Conservation (phyloP, 371 early-diverging fungal genomes). For the Dentiscutata heterogama region DNA sequence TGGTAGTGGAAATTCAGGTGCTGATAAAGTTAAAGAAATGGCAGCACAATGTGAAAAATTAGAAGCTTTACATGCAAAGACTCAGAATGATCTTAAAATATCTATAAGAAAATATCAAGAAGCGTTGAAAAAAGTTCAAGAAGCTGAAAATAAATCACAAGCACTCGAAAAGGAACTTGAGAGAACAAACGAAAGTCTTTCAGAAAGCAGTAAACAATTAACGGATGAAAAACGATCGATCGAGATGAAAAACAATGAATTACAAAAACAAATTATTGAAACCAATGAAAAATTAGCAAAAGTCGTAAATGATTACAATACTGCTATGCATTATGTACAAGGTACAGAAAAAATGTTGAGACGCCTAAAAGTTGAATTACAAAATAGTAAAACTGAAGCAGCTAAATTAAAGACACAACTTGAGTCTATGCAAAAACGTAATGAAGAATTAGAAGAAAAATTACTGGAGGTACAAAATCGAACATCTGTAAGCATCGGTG, state of each 20-base stretch:
- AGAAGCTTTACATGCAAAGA: conserved; percentile 19
- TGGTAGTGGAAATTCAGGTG: conserved; percentile 29
- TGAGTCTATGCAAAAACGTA: conserved; percentile 42
- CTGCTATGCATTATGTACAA: conserved; percentile 55
- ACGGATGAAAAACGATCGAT: too few species aligned
- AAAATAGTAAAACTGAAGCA: conserved; percentile 46
- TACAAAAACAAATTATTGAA: background rate
- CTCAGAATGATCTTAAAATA: background rate
- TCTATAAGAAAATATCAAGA: conserved; percentile 18
- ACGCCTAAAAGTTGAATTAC: conserved; percentile 52
- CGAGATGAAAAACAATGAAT: too few species aligned
- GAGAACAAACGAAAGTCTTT: too few species aligned
- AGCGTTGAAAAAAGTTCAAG: conserved; percentile 11
- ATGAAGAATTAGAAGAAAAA: conserved; percentile 45
- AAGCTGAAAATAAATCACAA: background rate
- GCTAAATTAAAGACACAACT: conserved; percentile 37
- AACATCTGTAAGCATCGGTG: conserved; percentile 10
- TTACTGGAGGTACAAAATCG: conserved; percentile 35
- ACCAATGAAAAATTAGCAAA: conserved; percentile 49
- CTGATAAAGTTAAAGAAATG: background rate
- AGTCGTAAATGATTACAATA: conserved; percentile 54
- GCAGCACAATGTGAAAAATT: conserved; percentile 19
- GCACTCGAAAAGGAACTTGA: too few species aligned
- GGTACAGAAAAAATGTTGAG: conserved; percentile 53
- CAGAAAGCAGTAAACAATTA: too few species aligned